Evolutionary conservation across 805 yeast genomes (phyloP).

Genomic region (Nematodospora valgi): DNA sequence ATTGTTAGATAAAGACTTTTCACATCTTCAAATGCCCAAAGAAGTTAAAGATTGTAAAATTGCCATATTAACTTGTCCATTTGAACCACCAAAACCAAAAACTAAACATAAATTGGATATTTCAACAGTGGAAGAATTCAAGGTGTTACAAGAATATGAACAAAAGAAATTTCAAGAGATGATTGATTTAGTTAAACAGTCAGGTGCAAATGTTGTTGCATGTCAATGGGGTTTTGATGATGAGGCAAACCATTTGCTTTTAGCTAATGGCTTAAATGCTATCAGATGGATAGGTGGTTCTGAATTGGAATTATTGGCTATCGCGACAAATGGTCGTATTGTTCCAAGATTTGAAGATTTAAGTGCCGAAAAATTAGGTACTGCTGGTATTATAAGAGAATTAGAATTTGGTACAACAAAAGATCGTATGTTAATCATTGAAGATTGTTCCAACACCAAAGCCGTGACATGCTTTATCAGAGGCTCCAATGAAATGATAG

Average conservation of each 20-base stretch:
- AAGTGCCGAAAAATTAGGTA: constrained; percentile 75
- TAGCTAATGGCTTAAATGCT: constrained; percentile 88
- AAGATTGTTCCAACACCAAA: constrained; percentile 79
- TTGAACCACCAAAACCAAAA: constrained; percentile 99
- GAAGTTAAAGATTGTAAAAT: constrained; percentile 72
- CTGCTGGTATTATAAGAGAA: constrained; percentile 81
- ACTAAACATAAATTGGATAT: constrained; percentile 96
- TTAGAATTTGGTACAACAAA: constrained; percentile 94
- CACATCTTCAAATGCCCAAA: constrained; percentile 98
- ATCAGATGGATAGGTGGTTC: constrained; percentile 99
- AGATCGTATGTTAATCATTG: constrained; percentile 93
- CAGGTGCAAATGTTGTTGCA: constrained; percentile 94
- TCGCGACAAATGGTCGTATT: constrained; percentile 95
- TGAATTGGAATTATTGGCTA: constrained; percentile 91
- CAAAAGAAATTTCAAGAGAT: constrained; percentile 85
- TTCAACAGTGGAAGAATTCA: constrained; percentile 89
- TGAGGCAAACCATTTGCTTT: constrained; percentile 90
- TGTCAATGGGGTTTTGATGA: constrained; percentile 99
- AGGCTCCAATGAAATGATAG: constrained; percentile 97
- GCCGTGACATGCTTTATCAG: constrained; percentile 92
- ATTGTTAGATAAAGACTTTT: constrained; percentile 90
- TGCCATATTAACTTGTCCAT: constrained; percentile 96
- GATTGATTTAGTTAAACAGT: constrained; percentile 79
- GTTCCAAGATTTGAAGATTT: constrained; percentile 97
- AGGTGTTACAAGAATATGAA: constrained; percentile 87